Evolutionary conservation across 2,329 filamentous ascomycete species (phyloP).

Genomic region (Hirsutella thompsonii): DNA sequence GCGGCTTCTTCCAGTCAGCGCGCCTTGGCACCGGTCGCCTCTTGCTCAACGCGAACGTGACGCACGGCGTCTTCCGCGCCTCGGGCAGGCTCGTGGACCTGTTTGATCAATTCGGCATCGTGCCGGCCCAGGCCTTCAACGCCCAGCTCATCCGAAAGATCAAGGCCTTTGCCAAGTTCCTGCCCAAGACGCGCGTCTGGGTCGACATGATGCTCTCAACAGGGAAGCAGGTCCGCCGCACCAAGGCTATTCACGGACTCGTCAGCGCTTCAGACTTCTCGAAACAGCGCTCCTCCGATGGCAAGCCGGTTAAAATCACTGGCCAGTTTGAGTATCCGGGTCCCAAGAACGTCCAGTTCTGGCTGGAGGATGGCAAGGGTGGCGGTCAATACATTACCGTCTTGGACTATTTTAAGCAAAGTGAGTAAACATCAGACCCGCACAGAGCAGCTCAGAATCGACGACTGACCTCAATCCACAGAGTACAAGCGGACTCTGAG

Average conservation of each 20-base stretch:
- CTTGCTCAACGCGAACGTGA: constrained; percentile 42
- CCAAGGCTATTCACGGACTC: constrained; percentile 16
- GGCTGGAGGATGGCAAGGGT: constrained; percentile 12
- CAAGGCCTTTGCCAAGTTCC: constrained; percentile 19
- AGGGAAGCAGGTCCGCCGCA: constrained; percentile 15
- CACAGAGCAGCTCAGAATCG: neutral
- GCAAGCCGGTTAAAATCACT: constrained; percentile 12
- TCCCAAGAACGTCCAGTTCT: constrained; percentile 19
- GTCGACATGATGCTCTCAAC: constrained; percentile 17
- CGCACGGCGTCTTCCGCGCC: constrained; percentile 37
- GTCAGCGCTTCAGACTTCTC: constrained; percentile 12
- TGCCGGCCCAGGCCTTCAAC: constrained; percentile 2
- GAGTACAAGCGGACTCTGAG: constrained; percentile 22
- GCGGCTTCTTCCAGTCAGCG: constrained; percentile 43
- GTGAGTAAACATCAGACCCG: constrained; percentile 15
- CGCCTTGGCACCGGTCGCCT: constrained; percentile 39
- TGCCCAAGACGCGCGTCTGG: constrained; percentile 25
- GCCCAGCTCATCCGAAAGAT: constrained; percentile 8
- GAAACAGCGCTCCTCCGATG: constrained; percentile 3
- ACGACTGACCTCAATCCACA: constrained; percentile 6
- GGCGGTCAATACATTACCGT: constrained; percentile 22
- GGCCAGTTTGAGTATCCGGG: constrained; percentile 15
- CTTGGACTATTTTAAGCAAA: constrained; percentile 28
- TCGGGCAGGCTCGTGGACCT: constrained; percentile 21
- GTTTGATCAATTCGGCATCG: constrained; percentile 14